These are phyloP conservation scores for Dactylonectria macrodidyma DNA, from an alignment of 2,329 filamentous ascomycete genomes.

Conservation along the genomic window DNA sequence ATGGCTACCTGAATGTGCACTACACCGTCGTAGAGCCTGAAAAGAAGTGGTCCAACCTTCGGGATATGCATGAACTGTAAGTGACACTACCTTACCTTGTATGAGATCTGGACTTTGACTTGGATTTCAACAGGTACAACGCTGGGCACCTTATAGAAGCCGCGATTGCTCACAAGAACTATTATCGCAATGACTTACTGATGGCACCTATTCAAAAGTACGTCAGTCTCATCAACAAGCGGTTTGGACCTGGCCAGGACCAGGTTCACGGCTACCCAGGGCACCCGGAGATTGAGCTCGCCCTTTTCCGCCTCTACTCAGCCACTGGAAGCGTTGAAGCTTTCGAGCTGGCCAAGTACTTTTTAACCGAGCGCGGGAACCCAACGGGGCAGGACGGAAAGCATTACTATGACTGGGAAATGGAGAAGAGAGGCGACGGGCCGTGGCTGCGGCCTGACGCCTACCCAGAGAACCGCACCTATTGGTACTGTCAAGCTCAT, in stretches of 20 bases:
- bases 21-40: constrained; percentile 72
- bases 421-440: constrained; percentile 63
- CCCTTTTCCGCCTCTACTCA: constrained; percentile 56
- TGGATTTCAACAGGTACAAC: constrained; percentile 61
- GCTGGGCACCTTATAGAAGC: constrained; percentile 74
- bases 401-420: constrained; percentile 73
- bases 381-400: constrained; percentile 64
- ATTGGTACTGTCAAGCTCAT: constrained; percentile 72
- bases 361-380: constrained; percentile 46
- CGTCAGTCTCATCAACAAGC: constrained; percentile 64
- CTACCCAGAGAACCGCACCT: constrained; percentile 57
- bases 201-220: constrained; percentile 48
- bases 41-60: constrained; percentile 70
- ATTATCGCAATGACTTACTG: constrained; percentile 66
- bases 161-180: constrained; percentile 68
- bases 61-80: constrained; percentile 74
- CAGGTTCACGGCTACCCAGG: constrained; percentile 73
- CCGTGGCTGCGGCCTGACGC: constrained; percentile 62
- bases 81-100: constrained; percentile 26
- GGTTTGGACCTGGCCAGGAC: constrained; percentile 64
- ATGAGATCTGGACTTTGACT: neutral
- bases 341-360: constrained; percentile 65
- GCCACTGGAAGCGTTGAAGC: constrained; percentile 53
- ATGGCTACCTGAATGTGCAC: constrained; percentile 76
- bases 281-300: constrained; percentile 64